These are phyloP conservation scores for Pseudogymnoascus sp. DNA, from an alignment of 2,329 filamentous ascomycete species.

Conservation along the genomic window DNA sequence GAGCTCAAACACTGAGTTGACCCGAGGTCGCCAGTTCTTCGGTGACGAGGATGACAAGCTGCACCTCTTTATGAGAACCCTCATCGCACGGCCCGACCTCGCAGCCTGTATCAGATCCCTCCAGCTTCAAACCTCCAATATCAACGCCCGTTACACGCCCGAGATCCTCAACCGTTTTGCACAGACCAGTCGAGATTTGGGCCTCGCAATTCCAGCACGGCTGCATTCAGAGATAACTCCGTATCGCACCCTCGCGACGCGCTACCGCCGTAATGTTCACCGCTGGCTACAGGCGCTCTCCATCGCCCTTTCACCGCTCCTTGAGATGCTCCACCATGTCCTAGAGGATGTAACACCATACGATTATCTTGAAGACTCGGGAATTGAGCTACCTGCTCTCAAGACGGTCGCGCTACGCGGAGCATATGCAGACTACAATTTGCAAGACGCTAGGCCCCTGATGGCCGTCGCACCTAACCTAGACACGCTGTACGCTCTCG, in stretches of 20 bases:
- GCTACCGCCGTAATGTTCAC: background rate
- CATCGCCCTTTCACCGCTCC: background rate
- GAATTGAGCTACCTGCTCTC: background rate
- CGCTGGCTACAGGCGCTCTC: background rate
- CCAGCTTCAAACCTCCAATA: background rate
- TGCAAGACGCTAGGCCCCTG: background rate
- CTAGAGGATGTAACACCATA: background rate
- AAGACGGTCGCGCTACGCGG: background rate
- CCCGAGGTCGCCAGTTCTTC: background rate
- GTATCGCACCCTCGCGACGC: background rate
- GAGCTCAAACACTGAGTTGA: background rate
- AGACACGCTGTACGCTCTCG: background rate
- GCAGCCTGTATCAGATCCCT: background rate
- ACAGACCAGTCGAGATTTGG: background rate
- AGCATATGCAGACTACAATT: background rate
- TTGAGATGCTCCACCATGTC: background rate
- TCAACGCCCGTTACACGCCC: background rate
- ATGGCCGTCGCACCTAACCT: background rate
- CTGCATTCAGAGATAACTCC: background rate
- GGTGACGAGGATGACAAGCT: background rate
- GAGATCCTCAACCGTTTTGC: background rate
- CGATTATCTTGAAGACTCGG: background rate
- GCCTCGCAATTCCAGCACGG: background rate
- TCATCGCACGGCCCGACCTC: background rate
- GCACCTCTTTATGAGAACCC: background rate